These are phyloP conservation scores for Ampelomyces quisqualis DNA, from an alignment of 2,329 filamentous ascomycete genomes.

Conservation along the genomic window DNA sequence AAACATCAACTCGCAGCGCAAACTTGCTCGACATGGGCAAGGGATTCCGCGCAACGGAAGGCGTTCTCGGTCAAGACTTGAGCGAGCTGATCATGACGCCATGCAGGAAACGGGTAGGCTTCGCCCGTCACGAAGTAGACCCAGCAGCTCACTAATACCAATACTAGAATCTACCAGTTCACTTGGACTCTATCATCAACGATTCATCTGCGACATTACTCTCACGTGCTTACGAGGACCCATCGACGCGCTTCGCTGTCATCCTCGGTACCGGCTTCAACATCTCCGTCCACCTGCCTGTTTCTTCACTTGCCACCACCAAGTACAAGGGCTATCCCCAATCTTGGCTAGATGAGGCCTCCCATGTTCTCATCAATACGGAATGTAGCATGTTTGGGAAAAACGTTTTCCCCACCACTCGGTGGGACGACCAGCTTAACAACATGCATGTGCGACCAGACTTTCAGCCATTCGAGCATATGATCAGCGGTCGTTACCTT, in stretches of 20 bases:
- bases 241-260: conserved; percentile 61
- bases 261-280: conserved; percentile 67
- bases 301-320: conserved; percentile 52
- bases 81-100: conserved; percentile 60
- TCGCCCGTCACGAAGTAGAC: conserved; percentile 2
- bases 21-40: conserved; percentile 65
- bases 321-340: conserved; percentile 60
- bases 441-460: conserved; percentile 58
- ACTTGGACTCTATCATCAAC: conserved; percentile 64
- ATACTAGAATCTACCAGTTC: conserved; percentile 54
- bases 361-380: conserved; percentile 64
- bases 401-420: conserved; percentile 58
- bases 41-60: conserved; percentile 62
- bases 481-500: conserved; percentile 64
- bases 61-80: conserved; percentile 60
- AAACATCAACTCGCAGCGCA: conserved; percentile 61
- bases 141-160: conserved; percentile 17
- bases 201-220: conserved; percentile 63
- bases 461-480: conserved; percentile 66
- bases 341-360: conserved; percentile 58
- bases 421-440: conserved; percentile 64
- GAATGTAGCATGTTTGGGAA: conserved; percentile 68
- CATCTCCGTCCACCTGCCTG: conserved; percentile 62
- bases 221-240: conserved; percentile 62
- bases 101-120: conserved; percentile 52